These are phyloP conservation scores for Eucommia ulmoides DNA, from an alignment of 257 asterid genomes.

Conservation along the genomic window DNA sequence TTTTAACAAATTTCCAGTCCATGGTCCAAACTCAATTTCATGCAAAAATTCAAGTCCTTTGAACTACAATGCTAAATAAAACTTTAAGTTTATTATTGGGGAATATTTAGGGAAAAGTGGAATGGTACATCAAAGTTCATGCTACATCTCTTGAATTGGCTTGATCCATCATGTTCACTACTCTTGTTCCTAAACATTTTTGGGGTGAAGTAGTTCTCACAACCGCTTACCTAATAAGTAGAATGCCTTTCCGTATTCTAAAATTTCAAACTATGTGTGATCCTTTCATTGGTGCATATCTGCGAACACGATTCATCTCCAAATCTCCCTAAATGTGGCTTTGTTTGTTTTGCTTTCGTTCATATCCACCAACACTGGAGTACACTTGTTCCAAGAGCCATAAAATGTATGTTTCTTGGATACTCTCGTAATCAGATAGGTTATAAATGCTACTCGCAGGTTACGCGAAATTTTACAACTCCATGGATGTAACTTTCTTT, in stretches of 20 bases:
- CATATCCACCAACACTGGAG: neutral
- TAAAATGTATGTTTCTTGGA: neutral
- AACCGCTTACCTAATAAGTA: neutral
- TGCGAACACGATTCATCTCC: slow-evolving; percentile 1
- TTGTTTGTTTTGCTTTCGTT: neutral
- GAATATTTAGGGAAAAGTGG: neutral
- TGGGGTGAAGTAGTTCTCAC: neutral
- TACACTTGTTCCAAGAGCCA: neutral
- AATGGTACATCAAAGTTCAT: neutral
- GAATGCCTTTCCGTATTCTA: neutral
- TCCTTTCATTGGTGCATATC: no score
- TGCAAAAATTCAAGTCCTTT: neutral
- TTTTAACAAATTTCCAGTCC: neutral
- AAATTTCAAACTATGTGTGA: no score
- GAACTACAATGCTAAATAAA: neutral
- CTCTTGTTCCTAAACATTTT: neutral
- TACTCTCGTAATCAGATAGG: slow-evolving; percentile 1
- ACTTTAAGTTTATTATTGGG: neutral
- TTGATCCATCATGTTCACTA: neutral
- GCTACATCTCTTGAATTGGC: neutral
- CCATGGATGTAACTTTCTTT: neutral
- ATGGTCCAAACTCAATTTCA: neutral
- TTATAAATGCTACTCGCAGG: neutral
- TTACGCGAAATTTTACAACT: neutral
- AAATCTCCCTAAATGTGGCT: neutral